Evolutionary conservation across 805 yeast species (phyloP), one percentile per base, ranked within the genome.

Genomic region (Candida dajiaensis): DNA sequence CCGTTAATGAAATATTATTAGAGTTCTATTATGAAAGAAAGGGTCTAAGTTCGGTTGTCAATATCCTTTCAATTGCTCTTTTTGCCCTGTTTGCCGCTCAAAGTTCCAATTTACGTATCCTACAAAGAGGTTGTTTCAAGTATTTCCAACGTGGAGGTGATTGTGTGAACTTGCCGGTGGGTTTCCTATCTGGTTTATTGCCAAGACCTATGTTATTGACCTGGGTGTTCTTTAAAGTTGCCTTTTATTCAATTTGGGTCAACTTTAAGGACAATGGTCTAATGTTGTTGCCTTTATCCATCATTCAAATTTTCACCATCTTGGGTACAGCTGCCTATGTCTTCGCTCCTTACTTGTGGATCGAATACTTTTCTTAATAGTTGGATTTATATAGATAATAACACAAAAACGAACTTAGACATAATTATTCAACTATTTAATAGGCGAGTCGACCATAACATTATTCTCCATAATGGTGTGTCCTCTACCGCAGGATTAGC

Each of bases 41-140:
- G 67, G 68, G 70, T 48, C 73, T 86, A 48, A 95, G 85, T 57
- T 76, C 90, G 0, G 97, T 92, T 35, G 77, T 94, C 50, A 94
- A 94, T 65, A 88, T 94, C 5, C 73, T 94, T 43, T 87, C 97
- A 4, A 81, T 92, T 55, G 97, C 99, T 0, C 74, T 94, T 45
- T 94, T 86, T 70, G 73, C 92, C 3, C 71, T 94, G 47, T 94
- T 94, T 67, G 95, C 96, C 5, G 99, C 97, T 16, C 87, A 88
- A 53, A 74, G 73, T 46, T 68, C 69, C 25, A 73, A 85, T 49
- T 73, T 94, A 54, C 68, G 68, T 52, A 76, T 85, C 29, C 72
- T 94, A 51, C 97, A 90, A 69, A 70, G 66, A 41, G 99, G 99
- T 9, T 94, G 99, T 66, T 89, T 89, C 74, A 71, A 71, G 47